Base-by-base conservation (phyloP, 1,139 yeast genomes). In the Protomyces arabidopsidicola region DNA sequence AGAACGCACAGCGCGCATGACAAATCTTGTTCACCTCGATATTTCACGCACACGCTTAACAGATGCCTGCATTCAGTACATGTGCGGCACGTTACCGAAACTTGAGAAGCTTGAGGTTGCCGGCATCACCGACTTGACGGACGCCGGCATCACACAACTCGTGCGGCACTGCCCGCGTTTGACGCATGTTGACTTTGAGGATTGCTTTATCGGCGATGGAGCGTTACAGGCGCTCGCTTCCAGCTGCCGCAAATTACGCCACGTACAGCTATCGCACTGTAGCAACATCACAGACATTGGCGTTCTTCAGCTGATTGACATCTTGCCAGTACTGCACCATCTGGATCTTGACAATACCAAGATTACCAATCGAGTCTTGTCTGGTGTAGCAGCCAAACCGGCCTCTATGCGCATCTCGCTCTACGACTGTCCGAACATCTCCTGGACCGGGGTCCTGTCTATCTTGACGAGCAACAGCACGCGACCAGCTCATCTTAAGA, bases 111-210 rank as follows among this genome's bases (percentile, higher is more conserved):
- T 68, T 42, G 65, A 66, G 31, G 18, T 67, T 8, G 53, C 65
- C 8, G 67, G 66, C 10, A 36, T 60, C 9, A 24, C 60, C 3
- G 20, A 36, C 16, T 9, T 67, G 31, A 55, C 64, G 9, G 69
- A 67, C 31, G 63, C 45, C 20, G 68, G 65, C 3, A 18, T 67
- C 18, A 20, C 31, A 9, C 45, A 53, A n/a, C 54, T 67, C 16
- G 24, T 67, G 45, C 64, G 54, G 16, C 62, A 65, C 6, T 34
- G 61, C 12, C 65, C 65, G 22, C 35, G 50, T 10, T 50, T 67
- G n/a, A 24, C 50, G 10, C 68, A 54, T 45, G 48, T 68, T n/a
- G 69, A 68, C 55, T 65, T 68, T 54, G 69, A 67, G 45, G 64
- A 59, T 24, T 59, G 66, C 42, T 36, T 31, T 3, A 27, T 68